Evolutionary conservation across 2,329 filamentous ascomycete species (phyloP).

Genomic region (Orbilia javanica): DNA sequence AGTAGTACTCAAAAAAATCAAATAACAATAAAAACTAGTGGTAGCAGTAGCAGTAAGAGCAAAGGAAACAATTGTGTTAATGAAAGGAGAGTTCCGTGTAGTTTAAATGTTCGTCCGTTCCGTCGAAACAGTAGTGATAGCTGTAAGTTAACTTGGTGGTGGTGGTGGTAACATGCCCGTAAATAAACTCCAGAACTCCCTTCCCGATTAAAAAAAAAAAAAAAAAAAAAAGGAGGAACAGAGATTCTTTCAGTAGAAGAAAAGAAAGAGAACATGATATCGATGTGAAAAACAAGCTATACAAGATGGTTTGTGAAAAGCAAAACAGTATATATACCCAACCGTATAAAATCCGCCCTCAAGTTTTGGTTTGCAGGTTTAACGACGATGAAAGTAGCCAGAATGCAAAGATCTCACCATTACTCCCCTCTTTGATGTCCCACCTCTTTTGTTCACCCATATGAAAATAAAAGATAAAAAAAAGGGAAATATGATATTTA

Average conservation of each 20-base stretch:
- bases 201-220: constrained; percentile 44
- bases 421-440: constrained; percentile 55
- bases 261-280: constrained; percentile 29
- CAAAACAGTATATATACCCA: constrained; percentile 51
- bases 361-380: constrained; percentile 40
- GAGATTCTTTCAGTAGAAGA: constrained; percentile 19
- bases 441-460: constrained; percentile 29
- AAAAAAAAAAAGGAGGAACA: constrained; percentile 17
- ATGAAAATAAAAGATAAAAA: background rate
- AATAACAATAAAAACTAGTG: background rate
- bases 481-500: constrained; percentile 29
- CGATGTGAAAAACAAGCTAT: constrained; percentile 30
- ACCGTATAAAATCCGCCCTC: constrained; percentile 49
- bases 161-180: constrained; percentile 53
- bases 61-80: constrained; percentile 10
- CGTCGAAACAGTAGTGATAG: constrained; percentile 44
- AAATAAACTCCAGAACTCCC: constrained; percentile 58
- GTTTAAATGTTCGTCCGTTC: constrained; percentile 43
- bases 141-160: constrained; percentile 32
- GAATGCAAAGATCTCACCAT: constrained; percentile 53
- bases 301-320: constrained; percentile 40
- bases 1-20: background rate
- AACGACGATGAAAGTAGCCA: constrained; percentile 42
- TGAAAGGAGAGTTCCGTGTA: constrained; percentile 54
- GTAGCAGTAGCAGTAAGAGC: background rate